Percentiles rank a stretch among this genome's conserved stretches.
Evolutionary conservation across 2,329 filamentous ascomycete genomes (phyloP).

Genomic region (Neocucurbitaria cava): DNA sequence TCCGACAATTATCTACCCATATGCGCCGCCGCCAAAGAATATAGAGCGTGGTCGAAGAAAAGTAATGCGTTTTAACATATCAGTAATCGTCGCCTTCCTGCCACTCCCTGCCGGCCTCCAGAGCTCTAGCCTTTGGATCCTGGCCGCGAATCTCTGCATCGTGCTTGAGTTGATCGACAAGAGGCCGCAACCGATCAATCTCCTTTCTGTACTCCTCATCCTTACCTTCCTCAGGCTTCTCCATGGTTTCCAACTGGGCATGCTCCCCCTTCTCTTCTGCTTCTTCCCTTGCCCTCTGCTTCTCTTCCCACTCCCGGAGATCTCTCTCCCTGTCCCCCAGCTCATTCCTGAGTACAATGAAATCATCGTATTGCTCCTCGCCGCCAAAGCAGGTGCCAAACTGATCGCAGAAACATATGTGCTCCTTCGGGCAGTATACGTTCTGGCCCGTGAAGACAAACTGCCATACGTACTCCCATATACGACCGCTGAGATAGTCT

Average conservation of each 20-base stretch:
- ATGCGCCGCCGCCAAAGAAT: constrained; percentile 2
- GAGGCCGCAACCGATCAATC: constrained; percentile 53
- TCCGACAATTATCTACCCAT: neutral
- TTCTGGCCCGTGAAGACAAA: constrained; percentile 64
- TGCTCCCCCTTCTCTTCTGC: constrained; percentile 34
- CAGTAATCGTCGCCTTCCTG: constrained; percentile 63
- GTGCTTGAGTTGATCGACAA: constrained; percentile 51
- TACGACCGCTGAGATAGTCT: constrained; percentile 64
- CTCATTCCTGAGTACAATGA: constrained; percentile 55
- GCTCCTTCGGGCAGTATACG: constrained; percentile 59
- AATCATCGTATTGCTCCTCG: constrained; percentile 57
- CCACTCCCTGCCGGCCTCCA: constrained; percentile 62
- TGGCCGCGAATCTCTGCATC: constrained; percentile 60
- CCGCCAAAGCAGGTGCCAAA: constrained; percentile 68
- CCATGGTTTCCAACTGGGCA: constrained; percentile 39
- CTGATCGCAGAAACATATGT: constrained; percentile 69
- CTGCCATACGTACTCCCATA: constrained; percentile 72
- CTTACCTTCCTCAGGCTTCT: constrained; percentile 51
- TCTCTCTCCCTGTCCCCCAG: constrained; percentile 52
- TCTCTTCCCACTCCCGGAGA: constrained; percentile 51
- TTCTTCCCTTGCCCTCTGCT: constrained; percentile 45
- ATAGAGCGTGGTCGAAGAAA: neutral
- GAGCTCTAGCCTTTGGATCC: constrained; percentile 59
- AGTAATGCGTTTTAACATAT: constrained; percentile 13
- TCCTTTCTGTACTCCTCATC: constrained; percentile 53